These are phyloP conservation scores for Magnaporthiopsis incrustans DNA, from an alignment of 2,329 filamentous ascomycete genomes.

Conservation along the genomic window DNA sequence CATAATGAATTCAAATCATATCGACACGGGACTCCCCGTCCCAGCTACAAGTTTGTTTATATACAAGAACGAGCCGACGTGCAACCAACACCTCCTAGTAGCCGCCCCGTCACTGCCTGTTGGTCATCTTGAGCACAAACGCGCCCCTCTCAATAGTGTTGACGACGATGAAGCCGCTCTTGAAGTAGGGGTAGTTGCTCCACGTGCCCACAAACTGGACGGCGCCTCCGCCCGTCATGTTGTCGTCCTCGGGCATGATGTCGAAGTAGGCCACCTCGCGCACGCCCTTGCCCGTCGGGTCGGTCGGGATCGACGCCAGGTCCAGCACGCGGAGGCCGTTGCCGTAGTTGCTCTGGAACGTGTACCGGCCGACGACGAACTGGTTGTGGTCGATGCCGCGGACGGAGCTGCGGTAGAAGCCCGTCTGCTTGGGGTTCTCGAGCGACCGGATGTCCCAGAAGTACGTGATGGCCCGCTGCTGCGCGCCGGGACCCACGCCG, in stretches of 20 bases:
- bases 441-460: conserved; percentile 39
- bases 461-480: conserved; percentile 38
- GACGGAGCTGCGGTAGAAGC: conserved; percentile 30
- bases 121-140: conserved; percentile 24
- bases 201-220: conserved; percentile 33
- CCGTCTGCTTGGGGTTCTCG: conserved; percentile 31
- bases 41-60: not conserved
- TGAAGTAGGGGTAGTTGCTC: conserved; percentile 36
- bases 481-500: conserved; percentile 9
- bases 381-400: conserved; percentile 37
- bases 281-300: conserved; percentile 29
- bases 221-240: conserved; percentile 23
- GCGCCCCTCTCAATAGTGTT: conserved; percentile 40
- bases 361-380: conserved; percentile 30
- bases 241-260: conserved; percentile 35
- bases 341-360: conserved; percentile 39
- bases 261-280: conserved; percentile 39
- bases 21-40: too few species aligned
- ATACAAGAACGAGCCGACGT: not conserved
- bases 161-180: conserved; percentile 27
- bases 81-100: too few species aligned
- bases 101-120: not conserved
- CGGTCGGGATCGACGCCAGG: conserved; percentile 20
- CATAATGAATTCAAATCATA: too few species aligned
- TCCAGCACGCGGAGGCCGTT: conserved; percentile 30